Percentiles rank a stretch among this genome's conserved stretches.
Evolutionary conservation across 192 early-diverging fungal genomes (phyloP).

Genomic region (Rhizophagus clarus): DNA sequence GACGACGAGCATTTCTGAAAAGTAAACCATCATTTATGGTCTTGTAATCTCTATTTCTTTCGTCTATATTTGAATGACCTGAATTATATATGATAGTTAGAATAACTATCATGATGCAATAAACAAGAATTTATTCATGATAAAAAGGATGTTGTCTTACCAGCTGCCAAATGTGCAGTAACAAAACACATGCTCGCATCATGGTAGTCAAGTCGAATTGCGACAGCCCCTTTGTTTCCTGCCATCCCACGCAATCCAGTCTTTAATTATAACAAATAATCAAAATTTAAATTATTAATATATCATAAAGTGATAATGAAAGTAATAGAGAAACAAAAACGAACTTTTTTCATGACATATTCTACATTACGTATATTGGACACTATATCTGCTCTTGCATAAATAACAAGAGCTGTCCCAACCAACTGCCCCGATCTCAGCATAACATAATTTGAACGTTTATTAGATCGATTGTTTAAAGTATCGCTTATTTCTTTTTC

Average conservation of each 20-base stretch:
- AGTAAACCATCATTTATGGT: slow-evolving; percentile 74
- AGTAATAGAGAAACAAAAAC: background rate
- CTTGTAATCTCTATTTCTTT: slow-evolving; percentile 84
- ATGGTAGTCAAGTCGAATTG: slow-evolving; percentile 80
- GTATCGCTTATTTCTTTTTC: slow-evolving; percentile 54
- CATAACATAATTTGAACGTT: slow-evolving; percentile 65
- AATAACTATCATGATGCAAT: slow-evolving; percentile 14
- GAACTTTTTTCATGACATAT: slow-evolving; percentile 76
- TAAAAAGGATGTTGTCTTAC: slow-evolving; percentile 38
- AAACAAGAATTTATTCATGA: background rate
- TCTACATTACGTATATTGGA: slow-evolving; percentile 81
- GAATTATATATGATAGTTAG: slow-evolving; percentile 21
- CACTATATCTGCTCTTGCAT: slow-evolving; percentile 71
- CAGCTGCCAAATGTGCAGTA: slow-evolving; percentile 93
- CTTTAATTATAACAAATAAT: slow-evolving; percentile 36
- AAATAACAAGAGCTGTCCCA: slow-evolving; percentile 87
- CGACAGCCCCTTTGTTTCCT: slow-evolving; percentile 98
- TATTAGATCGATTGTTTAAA: slow-evolving; percentile 45
- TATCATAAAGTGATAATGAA: background rate
- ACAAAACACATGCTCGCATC: slow-evolving; percentile 91
- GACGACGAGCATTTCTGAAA: slow-evolving; percentile 69
- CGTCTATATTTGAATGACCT: slow-evolving; percentile 68
- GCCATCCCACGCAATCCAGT: slow-evolving; percentile 95
- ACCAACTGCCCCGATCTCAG: slow-evolving; percentile 89
- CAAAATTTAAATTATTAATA: background rate